A percentile compares a stretch with the other conserved stretches of the same genome.
These are phyloP conservation scores for Aspergillus terreus DNA, from an alignment of 2,329 filamentous ascomycete species.

Conservation along the genomic window DNA sequence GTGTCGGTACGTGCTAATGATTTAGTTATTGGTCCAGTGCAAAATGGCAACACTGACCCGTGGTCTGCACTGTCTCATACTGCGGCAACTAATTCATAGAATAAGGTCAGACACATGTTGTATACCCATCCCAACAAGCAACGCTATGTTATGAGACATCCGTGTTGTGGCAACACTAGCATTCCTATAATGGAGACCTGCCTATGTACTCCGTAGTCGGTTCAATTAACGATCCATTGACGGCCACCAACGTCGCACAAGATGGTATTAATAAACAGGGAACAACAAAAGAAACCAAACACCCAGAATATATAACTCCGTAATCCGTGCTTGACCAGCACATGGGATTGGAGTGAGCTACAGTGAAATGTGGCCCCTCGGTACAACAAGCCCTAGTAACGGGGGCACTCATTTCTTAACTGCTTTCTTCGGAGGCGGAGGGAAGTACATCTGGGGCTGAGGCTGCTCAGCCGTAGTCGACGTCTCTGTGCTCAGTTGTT, in stretches of 20 bases:
- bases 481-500: slow-evolving; percentile 15
- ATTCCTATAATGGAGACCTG: too few relatives aligned
- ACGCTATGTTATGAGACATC: too few relatives aligned
- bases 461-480: slow-evolving; percentile 11
- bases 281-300: not conserved
- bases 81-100: too few relatives aligned
- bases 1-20: too few relatives aligned
- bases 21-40: too few relatives aligned
- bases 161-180: too few relatives aligned
- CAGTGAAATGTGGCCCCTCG: not conserved
- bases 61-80: too few relatives aligned
- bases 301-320: not conserved
- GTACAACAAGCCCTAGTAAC: too few relatives aligned
- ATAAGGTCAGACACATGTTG: too few relatives aligned
- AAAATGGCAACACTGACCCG: too few relatives aligned
- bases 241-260: not conserved
- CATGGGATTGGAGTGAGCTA: not conserved
- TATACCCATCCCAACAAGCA: too few relatives aligned
- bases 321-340: not conserved
- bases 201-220: not conserved
- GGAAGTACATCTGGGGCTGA: slow-evolving; percentile 39
- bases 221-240: not conserved
- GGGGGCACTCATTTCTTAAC: slow-evolving; percentile 10
- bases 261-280: not conserved
- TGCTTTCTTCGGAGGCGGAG: slow-evolving; percentile 41